Base-by-base conservation (phyloP, 2,329 filamentous ascomycete genomes). In the Beauveria brongniartii region DNA sequence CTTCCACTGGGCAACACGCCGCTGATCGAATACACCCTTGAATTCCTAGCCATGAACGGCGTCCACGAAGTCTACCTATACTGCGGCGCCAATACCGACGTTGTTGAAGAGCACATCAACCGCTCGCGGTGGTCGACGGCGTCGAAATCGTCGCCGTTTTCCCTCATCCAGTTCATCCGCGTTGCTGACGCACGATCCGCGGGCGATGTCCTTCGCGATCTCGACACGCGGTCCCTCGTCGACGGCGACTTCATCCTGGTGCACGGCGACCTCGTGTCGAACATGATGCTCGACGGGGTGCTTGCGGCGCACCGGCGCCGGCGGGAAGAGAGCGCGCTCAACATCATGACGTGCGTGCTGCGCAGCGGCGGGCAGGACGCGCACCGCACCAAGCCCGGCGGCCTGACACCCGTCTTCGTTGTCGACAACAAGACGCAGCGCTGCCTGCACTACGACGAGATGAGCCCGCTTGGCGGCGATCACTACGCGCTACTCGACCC, bases 281-380 rank as follows among this genome's bases (percentile, higher is more conserved):
- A 97, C 70, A 78, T 97, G 61, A 84, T 89, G 20, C 85, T 99
- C n/a, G 91, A 93, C 64, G 79, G 80, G 53, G 89, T 90, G 9
- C 77, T 99, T 56, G 84, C 86, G 3, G 86, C 85, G 58, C 94
- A 99, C 73, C 86, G 90, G 63, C 87, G 87, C 60, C 87, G 94
- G 62, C 85, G 92, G 63, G 84, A 88, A 69, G 86, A 87, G 59
- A 91, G 95, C 76, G 93, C 94, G 69, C 93, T 96, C 71, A 92
- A 93, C 43, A 96, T 97, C 74, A 97, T 99, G 94, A 99, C 94
- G 3, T 89, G 97, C 82, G 84, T 99, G 14, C 77, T 97, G 62
- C 84, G 91, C 51, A 88, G 92, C 71, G 90, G 87, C 9, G 91
- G 90, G 51, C 77, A 82, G 7, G 74, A 74, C 9, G 80, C 80